phyloP scores from a whole-genome alignment of 495 filamentous ascomycete species.

The Podospora bellae-mahoneyi region DNA sequence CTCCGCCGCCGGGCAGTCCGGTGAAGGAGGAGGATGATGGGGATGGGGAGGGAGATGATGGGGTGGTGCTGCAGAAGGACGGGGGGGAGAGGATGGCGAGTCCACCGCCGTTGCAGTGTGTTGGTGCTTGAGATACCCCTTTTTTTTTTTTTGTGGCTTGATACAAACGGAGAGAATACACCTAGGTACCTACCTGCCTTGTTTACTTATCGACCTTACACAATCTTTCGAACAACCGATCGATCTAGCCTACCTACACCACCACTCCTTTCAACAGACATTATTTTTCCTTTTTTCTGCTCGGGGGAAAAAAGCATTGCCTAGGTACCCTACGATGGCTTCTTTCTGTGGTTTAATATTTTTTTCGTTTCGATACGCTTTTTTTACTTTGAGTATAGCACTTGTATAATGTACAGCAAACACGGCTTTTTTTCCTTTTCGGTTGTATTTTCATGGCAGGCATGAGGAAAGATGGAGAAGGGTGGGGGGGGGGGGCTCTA shows the following conservation, averaged over 20 bases:
- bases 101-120: conserved; percentile 37
- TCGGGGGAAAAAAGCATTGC: background rate
- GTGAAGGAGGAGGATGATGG: conserved; percentile 17
- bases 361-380: background rate
- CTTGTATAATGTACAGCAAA: conserved; percentile 13
- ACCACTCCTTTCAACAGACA: background rate
- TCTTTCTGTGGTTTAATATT: background rate
- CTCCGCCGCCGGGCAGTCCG: conserved; percentile 40
- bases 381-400: conserved; percentile 5
- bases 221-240: background rate
- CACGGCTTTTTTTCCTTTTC: background rate
- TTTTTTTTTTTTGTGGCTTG: background rate
- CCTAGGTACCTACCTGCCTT: background rate
- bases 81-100: conserved; percentile 36
- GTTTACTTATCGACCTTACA: background rate
- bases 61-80: conserved; percentile 7
- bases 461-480: background rate
- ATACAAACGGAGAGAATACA: background rate
- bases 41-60: background rate
- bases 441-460: background rate
- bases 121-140: conserved; percentile 32
- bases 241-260: background rate
- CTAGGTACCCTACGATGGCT: background rate
- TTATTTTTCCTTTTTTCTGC: background rate
- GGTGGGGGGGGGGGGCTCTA: background rate